Percentiles rank a stretch among this genome's conserved stretches.
Evolutionary conservation across 1,139 yeast genomes (phyloP).

Genomic region (Suhomyces choctaworum): DNA sequence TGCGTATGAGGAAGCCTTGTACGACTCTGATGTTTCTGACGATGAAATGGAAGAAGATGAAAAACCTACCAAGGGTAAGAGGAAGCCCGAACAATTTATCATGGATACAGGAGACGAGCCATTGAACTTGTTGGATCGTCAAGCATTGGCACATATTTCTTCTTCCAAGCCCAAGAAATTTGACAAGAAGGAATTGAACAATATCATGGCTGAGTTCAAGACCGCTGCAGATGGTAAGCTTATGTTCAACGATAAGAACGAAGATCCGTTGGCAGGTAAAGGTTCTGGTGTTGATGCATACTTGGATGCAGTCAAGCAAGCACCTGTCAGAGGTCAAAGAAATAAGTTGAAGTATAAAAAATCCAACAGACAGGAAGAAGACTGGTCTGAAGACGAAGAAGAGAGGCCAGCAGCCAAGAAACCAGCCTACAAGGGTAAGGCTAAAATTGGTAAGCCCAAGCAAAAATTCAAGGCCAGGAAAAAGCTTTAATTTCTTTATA

Average conservation of each 20-base stretch:
- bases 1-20: conserved; percentile 81
- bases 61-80: conserved; percentile 24
- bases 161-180: conserved; percentile 74
- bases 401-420: conserved; percentile 9
- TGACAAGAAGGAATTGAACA: conserved; percentile 43
- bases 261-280: conserved; percentile 51
- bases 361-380: conserved; percentile 52
- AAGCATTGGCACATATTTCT: conserved; percentile 82
- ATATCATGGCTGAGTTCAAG: conserved; percentile 51
- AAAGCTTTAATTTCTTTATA: conserved; percentile 40
- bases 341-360: conserved; percentile 86
- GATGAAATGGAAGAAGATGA: conserved; percentile 40
- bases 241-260: conserved; percentile 47
- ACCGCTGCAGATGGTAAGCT: conserved; percentile 50
- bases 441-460: conserved; percentile 41
- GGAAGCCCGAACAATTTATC: conserved; percentile 61
- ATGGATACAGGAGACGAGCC: conserved; percentile 82
- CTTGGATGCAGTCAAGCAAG: conserved; percentile 88
- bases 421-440: conserved; percentile 17
- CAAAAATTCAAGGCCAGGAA: conserved; percentile 58
- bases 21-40: conserved; percentile 57
- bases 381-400: conserved; percentile 54
- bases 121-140: conserved; percentile 82
- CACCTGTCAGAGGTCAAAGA: conserved; percentile 90
- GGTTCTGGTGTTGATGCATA: conserved; percentile 81